Base-by-base conservation (phyloP, 768 basidiomycete genomes). In the Coprinopsis sp. region DNA sequence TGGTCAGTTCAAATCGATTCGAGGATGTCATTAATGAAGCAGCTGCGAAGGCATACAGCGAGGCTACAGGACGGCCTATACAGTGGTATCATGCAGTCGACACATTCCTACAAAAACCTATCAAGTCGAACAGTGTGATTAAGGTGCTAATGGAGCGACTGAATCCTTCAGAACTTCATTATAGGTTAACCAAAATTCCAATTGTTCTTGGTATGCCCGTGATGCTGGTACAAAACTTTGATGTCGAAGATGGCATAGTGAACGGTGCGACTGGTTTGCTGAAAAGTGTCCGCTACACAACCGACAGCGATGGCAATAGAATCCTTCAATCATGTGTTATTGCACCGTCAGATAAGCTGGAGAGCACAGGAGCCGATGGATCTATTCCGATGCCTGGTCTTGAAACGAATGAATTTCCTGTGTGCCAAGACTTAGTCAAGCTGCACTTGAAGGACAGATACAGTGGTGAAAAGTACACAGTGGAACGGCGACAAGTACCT, bases 181-280 rank as follows among this genome's bases (percentile, higher is more conserved):
- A 46, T 8, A 5, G 45, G 11, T 14, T 44, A 22, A 51, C 49
- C 0, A 13, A 24, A 14, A 39, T 56, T 3, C 52, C 46, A 3
- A 40, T 70, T 0, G 61, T 58, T 3, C 34, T 60, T 2, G 64
- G 63, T 1, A 69, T 69, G 65, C 65, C 63, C 3, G 59, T 70
- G 1, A 51, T 67, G 24, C 34, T 69, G 0, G 40, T 48, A 0
- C 53, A 65, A 28, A 68, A 69, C 29, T 63, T 56, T 47, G 65
- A 67, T 44, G 58, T 68, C 0, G 50, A 54, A 4, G 51, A 51
- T 2, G 64, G 67, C 0, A 49, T 65, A 22, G 58, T 67, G 1
- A 68, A 66, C 50, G 67, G 66, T 0, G 51, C 51, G 22, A 29
- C n/a, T 4, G 61, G 63, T 3, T 53, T 24, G 4, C 14, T 62